These are phyloP conservation scores for Pharnaceum exiguum DNA, from an alignment of 148 eudicot genomes.

Conservation along the genomic window DNA sequence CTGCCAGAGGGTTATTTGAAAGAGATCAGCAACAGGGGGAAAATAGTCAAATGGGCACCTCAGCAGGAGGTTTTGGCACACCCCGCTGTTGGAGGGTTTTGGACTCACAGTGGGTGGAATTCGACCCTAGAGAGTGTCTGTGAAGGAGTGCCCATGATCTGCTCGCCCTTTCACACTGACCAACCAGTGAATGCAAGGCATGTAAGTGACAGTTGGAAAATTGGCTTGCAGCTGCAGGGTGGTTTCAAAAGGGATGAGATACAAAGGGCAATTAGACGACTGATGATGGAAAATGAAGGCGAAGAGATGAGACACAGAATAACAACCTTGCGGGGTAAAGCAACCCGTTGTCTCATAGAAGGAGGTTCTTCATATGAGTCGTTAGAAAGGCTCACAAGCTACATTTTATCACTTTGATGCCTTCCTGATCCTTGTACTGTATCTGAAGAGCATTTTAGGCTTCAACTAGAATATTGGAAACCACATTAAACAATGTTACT, in stretches of 20 bases:
- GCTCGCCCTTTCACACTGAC: slow-evolving; percentile 40
- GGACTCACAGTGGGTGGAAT: slow-evolving; percentile 66
- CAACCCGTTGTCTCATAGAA: slow-evolving; percentile 13
- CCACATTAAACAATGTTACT: too few species aligned
- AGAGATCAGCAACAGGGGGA: slow-evolving; percentile 22
- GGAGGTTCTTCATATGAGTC: slow-evolving; percentile 28
- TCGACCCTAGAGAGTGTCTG: slow-evolving; percentile 57
- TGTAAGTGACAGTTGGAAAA: slow-evolving; percentile 39
- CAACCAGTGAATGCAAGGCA: slow-evolving; percentile 43
- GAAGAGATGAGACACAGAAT: slow-evolving; percentile 25
- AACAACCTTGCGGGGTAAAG: slow-evolving; percentile 23
- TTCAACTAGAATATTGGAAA: too few species aligned
- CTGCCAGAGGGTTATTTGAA: slow-evolving; percentile 37
- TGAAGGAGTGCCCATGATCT: slow-evolving; percentile 65
- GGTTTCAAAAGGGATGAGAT: slow-evolving; percentile 23
- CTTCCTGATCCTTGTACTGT: too few species aligned
- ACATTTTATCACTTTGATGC: not conserved
- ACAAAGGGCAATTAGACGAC: slow-evolving; percentile 16
- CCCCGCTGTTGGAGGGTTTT: slow-evolving; percentile 44
- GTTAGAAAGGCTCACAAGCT: slow-evolving; percentile 17
- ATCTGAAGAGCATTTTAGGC: too few species aligned
- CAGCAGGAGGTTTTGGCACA: slow-evolving; percentile 54
- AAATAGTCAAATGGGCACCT: slow-evolving; percentile 56
- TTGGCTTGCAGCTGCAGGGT: slow-evolving; percentile 38
- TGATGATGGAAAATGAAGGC: slow-evolving; percentile 39